Percentiles rank a stretch among this genome's conserved stretches.
These are phyloP conservation scores for Lactarius hengduanensis DNA, from an alignment of 768 basidiomycete species.

Conservation along the genomic window DNA sequence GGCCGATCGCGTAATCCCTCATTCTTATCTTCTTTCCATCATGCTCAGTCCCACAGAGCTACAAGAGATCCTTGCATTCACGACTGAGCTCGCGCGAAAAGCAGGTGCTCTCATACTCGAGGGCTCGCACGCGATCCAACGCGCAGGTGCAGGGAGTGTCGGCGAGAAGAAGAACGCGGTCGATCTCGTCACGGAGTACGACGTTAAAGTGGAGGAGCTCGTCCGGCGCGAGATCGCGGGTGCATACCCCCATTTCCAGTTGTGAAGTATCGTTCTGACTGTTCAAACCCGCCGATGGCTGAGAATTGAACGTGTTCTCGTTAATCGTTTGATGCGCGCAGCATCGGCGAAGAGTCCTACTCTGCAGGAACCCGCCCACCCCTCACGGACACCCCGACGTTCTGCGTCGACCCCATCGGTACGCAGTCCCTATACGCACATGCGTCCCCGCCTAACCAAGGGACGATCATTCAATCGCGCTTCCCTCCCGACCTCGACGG, in stretches of 20 bases:
- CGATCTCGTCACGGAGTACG: slow-evolving; percentile 93
- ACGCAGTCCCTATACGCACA: slow-evolving; percentile 22
- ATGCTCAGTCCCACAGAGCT: slow-evolving; percentile 47
- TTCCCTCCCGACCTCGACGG: background rate
- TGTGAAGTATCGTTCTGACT: slow-evolving; percentile 45
- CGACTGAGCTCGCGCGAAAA: slow-evolving; percentile 63
- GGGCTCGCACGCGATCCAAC: slow-evolving; percentile 72
- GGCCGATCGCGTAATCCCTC: too few species aligned
- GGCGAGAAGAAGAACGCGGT: slow-evolving; percentile 92
- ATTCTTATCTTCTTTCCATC: background rate
- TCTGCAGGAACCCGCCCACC: slow-evolving; percentile 66
- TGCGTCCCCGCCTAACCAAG: background rate
- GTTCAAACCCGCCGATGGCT: background rate
- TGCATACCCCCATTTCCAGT: slow-evolving; percentile 73
- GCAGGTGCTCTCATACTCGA: slow-evolving; percentile 77
- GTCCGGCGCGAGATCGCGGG: slow-evolving; percentile 65
- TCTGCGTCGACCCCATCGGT: slow-evolving; percentile 96
- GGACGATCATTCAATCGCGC: background rate
- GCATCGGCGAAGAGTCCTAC: slow-evolving; percentile 94
- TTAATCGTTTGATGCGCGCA: slow-evolving; percentile 33
- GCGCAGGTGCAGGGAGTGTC: slow-evolving; percentile 48
- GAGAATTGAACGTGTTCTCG: slow-evolving; percentile 1
- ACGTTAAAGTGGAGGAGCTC: slow-evolving; percentile 85
- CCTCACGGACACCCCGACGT: slow-evolving; percentile 87
- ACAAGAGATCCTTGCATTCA: slow-evolving; percentile 63